Conservation (phyloP, 2,329 filamentous ascomycete species). For the Epichloe festucae region DNA sequence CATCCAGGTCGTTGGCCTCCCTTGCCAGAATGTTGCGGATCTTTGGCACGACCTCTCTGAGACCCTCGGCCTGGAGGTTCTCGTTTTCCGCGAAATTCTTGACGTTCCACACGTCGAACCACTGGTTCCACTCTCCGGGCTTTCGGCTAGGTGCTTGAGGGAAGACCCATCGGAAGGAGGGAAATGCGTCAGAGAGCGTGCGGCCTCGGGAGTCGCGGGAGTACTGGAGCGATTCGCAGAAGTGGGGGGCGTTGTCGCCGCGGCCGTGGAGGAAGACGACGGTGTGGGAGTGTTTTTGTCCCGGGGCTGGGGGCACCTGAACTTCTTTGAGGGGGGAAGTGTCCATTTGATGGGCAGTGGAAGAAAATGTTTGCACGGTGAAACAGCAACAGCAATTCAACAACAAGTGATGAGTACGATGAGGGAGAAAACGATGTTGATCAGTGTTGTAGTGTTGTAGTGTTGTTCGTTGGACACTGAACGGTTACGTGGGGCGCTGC, state of each 20-base stretch:
- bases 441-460: too few relatives aligned
- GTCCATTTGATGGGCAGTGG: not conserved
- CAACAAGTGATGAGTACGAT: too few relatives aligned
- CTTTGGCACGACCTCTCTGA: conserved; percentile 23
- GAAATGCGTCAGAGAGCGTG: conserved; percentile 26
- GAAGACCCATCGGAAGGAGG: conserved; percentile 36
- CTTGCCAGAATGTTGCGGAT: conserved; percentile 19
- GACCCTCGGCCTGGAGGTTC: conserved; percentile 26
- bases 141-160: conserved; percentile 25
- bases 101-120: conserved; percentile 38
- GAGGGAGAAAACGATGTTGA: too few relatives aligned
- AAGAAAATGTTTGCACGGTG: too few relatives aligned
- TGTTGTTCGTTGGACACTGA: too few relatives aligned
- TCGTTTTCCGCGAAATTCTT: conserved; percentile 26
- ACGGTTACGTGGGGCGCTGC: too few relatives aligned
- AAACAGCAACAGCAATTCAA: too few relatives aligned
- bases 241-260: conserved; percentile 23
- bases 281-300: conserved; percentile 24
- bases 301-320: not conserved
- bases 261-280: conserved; percentile 33
- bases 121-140: conserved; percentile 22
- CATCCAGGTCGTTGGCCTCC: conserved; percentile 24
- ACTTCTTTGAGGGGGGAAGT: not conserved
- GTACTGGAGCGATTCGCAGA: conserved; percentile 18
- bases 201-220: conserved; percentile 18